phyloP scores from a whole-genome alignment of 129 eudicot genomes.

The Saussurea involucrata region DNA sequence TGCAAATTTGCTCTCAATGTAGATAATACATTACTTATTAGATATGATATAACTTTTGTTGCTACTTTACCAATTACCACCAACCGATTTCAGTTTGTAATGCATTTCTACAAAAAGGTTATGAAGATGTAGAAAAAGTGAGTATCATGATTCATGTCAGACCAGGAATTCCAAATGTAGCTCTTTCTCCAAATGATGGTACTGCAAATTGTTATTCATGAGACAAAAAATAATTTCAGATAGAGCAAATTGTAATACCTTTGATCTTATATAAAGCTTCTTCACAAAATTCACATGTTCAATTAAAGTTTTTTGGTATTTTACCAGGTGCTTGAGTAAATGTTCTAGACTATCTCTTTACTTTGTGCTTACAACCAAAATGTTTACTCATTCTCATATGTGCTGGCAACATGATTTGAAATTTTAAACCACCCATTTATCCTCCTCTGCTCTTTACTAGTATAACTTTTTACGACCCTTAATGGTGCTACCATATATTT shows the following conservation, averaged over 20 bases:
- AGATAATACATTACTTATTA: not conserved
- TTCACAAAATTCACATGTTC: not conserved
- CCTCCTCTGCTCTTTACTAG: not conserved
- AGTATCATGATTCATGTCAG: not conserved
- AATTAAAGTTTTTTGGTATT: not conserved
- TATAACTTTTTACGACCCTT: too few relatives aligned
- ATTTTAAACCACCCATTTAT: not conserved
- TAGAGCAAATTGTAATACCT: not conserved
- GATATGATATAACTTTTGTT: not conserved
- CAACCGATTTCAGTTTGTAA: not conserved
- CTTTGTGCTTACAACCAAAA: not conserved
- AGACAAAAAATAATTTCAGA: not conserved
- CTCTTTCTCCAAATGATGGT: not conserved
- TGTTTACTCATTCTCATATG: not conserved
- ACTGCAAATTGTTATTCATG: not conserved
- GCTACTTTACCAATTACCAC: not conserved
- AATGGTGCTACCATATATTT: too few relatives aligned
- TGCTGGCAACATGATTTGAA: not conserved
- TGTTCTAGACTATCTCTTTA: not conserved
- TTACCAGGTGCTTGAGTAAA: not conserved
- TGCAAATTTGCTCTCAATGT: not conserved
- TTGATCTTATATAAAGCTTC: not conserved
- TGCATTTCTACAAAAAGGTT: not conserved
- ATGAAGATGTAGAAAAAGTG: not conserved
- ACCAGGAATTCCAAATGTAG: not conserved